These are phyloP conservation scores for Lophium mytilinum DNA, from an alignment of 495 filamentous ascomycete genomes.

Conservation along the genomic window DNA sequence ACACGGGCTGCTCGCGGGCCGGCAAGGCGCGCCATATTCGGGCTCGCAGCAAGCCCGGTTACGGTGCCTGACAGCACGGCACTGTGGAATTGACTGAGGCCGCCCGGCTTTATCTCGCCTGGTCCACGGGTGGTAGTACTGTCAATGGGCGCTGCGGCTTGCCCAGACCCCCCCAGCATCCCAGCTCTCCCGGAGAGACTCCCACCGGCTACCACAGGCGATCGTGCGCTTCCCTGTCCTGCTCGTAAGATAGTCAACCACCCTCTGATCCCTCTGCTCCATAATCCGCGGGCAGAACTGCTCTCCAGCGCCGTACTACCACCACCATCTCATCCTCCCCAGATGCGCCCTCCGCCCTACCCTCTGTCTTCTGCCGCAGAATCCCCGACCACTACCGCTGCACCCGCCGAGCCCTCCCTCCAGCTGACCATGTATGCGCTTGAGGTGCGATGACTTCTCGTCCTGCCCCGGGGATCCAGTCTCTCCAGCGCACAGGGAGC, in stretches of 20 bases:
- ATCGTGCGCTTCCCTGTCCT: not conserved
- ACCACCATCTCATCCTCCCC: not conserved
- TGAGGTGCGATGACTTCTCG: conserved; percentile 29
- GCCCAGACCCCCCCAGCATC: no score
- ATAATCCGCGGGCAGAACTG: no score
- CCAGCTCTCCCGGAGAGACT: not conserved
- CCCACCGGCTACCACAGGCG: not conserved
- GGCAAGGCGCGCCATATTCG: no score
- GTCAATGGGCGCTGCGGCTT: no score
- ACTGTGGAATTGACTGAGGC: no score
- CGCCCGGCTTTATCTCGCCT: no score
- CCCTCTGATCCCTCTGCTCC: no score
- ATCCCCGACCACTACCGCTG: not conserved
- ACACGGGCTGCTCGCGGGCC: no score
- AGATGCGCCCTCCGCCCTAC: not conserved
- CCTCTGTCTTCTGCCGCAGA: not conserved
- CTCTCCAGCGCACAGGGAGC: conserved; percentile 24
- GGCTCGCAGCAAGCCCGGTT: no score
- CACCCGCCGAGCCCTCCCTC: not conserved
- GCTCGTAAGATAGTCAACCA: not conserved
- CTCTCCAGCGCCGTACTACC: not conserved
- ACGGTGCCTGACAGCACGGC: no score
- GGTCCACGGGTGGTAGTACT: no score
- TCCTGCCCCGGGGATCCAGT: conserved; percentile 26
- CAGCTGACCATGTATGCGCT: conserved; percentile 25